Evolutionary conservation across 2,329 filamentous ascomycete genomes (phyloP).

Genomic region (Xylaria multiplex): DNA sequence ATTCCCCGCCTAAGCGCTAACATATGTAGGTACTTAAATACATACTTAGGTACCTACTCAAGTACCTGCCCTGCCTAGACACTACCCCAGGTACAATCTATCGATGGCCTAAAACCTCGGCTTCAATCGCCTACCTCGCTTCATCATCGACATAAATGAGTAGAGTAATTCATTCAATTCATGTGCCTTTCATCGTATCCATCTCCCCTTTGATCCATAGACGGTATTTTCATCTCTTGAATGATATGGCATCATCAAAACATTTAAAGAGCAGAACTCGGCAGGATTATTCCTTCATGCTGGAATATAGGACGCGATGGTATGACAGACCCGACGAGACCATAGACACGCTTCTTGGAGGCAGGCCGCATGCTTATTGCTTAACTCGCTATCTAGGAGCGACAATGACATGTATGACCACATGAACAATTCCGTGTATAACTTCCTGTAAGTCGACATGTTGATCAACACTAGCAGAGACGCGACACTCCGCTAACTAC

Average conservation of each 20-base stretch:
- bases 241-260: conserved; percentile 49
- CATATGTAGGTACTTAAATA: not conserved
- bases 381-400: conserved; percentile 64
- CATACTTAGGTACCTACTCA: not conserved
- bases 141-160: not conserved
- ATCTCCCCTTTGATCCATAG: not conserved
- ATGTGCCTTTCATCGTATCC: not conserved
- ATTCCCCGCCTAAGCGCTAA: not conserved
- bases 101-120: conserved; percentile 10
- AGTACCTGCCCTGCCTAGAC: not conserved
- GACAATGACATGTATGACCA: conserved; percentile 97
- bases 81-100: not conserved
- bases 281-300: conserved; percentile 78
- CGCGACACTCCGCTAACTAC: conserved; percentile 3
- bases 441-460: conserved; percentile 68
- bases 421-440: conserved; percentile 91
- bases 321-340: conserved; percentile 50
- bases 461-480: not conserved
- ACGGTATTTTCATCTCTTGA: not conserved
- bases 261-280: conserved; percentile 70
- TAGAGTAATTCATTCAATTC: not conserved
- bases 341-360: conserved; percentile 7
- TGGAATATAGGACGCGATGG: conserved; percentile 91
- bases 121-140: conserved; percentile 9
- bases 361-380: conserved; percentile 30